Conservation (phyloP, 257 asterid genomes). For the Solanum clarkiae region DNA sequence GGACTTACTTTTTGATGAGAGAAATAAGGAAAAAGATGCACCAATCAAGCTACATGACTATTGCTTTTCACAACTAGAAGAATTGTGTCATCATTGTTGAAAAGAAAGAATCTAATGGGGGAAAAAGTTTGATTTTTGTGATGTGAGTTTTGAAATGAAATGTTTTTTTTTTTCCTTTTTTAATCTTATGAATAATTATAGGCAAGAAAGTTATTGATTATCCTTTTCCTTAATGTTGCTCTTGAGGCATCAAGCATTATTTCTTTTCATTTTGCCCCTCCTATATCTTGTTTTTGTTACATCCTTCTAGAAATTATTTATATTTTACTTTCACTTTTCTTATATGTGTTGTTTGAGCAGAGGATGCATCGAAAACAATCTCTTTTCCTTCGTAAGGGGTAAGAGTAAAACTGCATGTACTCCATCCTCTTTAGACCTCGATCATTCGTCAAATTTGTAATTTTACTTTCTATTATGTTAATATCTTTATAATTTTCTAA, state of each 20-base stretch:
- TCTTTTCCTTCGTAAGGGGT: too few relatives aligned
- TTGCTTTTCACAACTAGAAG: slow-evolving; percentile 23
- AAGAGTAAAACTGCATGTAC: background rate
- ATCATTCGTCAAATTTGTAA: background rate
- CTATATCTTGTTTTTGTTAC: background rate
- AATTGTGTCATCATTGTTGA: slow-evolving; percentile 29
- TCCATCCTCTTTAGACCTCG: background rate
- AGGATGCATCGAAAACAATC: too few relatives aligned
- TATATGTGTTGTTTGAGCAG: too few relatives aligned
- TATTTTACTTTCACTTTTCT: background rate
- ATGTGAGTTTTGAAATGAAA: slow-evolving; percentile 3
- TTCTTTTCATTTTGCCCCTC: background rate
- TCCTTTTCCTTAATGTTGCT: background rate
- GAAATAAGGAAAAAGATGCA: slow-evolving; percentile 19
- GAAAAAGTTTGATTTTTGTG: slow-evolving; percentile 11
- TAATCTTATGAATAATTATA: background rate
- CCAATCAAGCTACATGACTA: slow-evolving; percentile 31
- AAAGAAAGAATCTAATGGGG: slow-evolving; percentile 3
- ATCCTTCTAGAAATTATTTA: background rate
- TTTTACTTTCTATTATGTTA: background rate
- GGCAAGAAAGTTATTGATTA: background rate
- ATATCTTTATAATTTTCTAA: background rate
- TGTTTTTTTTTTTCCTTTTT: background rate
- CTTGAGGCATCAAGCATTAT: background rate
- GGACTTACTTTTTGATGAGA: slow-evolving; percentile 31